These are phyloP conservation scores for Mycena rebaudengoi DNA, from an alignment of 768 basidiomycete genomes.

Conservation along the genomic window DNA sequence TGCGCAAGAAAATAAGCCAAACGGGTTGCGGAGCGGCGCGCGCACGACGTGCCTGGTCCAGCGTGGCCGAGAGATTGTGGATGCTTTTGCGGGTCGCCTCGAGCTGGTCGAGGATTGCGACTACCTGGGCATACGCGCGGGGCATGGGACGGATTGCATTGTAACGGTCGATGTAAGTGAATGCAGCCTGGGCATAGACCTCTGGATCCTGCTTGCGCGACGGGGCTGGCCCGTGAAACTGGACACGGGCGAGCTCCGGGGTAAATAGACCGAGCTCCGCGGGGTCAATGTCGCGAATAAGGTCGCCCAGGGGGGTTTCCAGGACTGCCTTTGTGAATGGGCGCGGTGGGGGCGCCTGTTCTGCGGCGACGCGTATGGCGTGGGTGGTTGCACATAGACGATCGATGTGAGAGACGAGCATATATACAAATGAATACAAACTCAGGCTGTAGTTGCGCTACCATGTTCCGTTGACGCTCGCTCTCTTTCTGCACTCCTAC, in stretches of 20 bases:
- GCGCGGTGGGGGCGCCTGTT: conserved; percentile 34
- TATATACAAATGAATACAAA: no score
- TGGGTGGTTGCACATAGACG: conserved; percentile 60
- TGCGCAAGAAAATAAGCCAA: no score
- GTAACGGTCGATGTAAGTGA: conserved; percentile 81
- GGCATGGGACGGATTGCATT: conserved; percentile 60
- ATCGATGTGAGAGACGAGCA: no score
- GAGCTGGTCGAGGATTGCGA: conserved; percentile 50
- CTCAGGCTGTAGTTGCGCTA: no score
- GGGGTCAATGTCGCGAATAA: conserved; percentile 82
- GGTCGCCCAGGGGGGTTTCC: conserved; percentile 67
- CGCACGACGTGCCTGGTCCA: no score
- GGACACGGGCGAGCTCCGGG: conserved; percentile 64
- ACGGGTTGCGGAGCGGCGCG: no score
- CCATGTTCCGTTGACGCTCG: no score
- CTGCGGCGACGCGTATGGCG: conserved; percentile 23
- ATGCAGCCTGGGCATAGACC: conserved; percentile 76
- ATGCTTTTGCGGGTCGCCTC: conserved; percentile 49
- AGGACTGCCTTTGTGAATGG: conserved; percentile 77
- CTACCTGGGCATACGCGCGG: conserved; percentile 55
- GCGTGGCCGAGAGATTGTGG: conserved; percentile 36
- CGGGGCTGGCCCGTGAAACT: conserved; percentile 77
- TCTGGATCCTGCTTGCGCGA: conserved; percentile 73
- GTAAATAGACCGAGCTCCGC: conserved; percentile 83
- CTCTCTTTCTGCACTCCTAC: no score